Conservation (phyloP, 495 filamentous ascomycete genomes). For the Chaetomium tenue region DNA sequence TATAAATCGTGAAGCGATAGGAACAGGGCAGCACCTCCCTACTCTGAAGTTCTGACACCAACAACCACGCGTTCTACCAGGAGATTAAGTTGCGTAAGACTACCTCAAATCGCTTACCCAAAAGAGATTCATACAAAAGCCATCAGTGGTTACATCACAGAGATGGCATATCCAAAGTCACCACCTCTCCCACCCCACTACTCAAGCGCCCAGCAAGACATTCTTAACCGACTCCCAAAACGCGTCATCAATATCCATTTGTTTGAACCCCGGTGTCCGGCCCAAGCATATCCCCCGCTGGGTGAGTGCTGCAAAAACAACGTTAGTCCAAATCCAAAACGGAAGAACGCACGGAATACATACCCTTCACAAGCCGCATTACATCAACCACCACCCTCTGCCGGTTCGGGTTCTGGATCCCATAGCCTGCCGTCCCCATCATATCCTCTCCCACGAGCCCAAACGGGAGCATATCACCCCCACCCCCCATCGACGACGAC, state of each 20-base stretch:
- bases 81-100: too few relatives aligned
- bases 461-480: slow-evolving; percentile 9
- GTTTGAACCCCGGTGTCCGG: slow-evolving; percentile 58
- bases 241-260: slow-evolving; percentile 57
- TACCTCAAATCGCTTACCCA: too few relatives aligned
- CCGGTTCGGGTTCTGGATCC: neutral
- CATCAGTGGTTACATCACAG: too few relatives aligned
- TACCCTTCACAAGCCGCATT: slow-evolving; percentile 31
- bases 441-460: neutral
- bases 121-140: too few relatives aligned
- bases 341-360: neutral
- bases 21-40: too few relatives aligned
- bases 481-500: neutral
- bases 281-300: slow-evolving; percentile 56
- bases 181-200: neutral
- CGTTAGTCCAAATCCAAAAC: neutral
- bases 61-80: too few relatives aligned
- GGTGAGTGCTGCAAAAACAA: slow-evolving; percentile 27
- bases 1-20: too few relatives aligned
- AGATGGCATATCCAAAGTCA: too few relatives aligned
- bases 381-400: slow-evolving; percentile 35
- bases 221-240: slow-evolving; percentile 41
- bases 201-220: neutral
- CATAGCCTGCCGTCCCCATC: neutral
- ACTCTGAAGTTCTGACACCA: too few relatives aligned